Evolutionary conservation across 2,329 filamentous ascomycete genomes (phyloP).

Genomic region (Penicillium verrucosum): DNA sequence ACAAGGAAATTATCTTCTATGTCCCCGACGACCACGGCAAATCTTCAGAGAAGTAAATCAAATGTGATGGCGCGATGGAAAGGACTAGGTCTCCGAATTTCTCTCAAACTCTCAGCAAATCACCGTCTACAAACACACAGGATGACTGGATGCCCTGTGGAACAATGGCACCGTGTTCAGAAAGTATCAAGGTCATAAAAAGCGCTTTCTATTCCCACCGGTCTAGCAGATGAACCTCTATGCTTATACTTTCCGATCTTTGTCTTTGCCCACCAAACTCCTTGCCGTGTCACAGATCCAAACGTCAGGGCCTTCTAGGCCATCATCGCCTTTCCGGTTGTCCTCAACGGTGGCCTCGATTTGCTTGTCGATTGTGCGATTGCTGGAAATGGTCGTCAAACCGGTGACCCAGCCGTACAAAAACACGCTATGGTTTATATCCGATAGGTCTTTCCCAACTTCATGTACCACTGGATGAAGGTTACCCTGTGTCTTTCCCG

Average conservation of each 20-base stretch:
- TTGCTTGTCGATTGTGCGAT: slow-evolving; percentile 63
- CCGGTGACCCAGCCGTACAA: slow-evolving; percentile 65
- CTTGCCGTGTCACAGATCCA: slow-evolving; percentile 64
- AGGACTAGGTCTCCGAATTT: not conserved
- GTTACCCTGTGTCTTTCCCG: slow-evolving; percentile 32
- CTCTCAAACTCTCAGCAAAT: not conserved
- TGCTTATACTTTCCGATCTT: slow-evolving; percentile 38
- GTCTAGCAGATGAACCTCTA: not conserved
- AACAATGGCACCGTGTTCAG: not conserved
- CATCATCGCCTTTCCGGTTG: slow-evolving; percentile 46
- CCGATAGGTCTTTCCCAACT: slow-evolving; percentile 51
- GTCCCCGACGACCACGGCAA: slow-evolving; percentile 60
- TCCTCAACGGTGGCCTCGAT: slow-evolving; percentile 60
- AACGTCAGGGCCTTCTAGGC: slow-evolving; percentile 57
- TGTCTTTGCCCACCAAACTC: slow-evolving; percentile 66
- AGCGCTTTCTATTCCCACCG: not conserved
- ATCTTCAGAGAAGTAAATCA: slow-evolving; percentile 32
- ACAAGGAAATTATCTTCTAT: slow-evolving; percentile 79
- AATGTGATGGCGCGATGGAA: not conserved
- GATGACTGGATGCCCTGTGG: not conserved
- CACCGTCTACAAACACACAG: not conserved
- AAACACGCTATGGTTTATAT: slow-evolving; percentile 68
- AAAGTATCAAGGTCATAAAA: not conserved
- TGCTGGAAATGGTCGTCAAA: slow-evolving; percentile 67
- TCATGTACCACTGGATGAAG: slow-evolving; percentile 47